Evolutionary conservation across 106 monocot species (phyloP).

Genomic region (Triglochin maritima): DNA sequence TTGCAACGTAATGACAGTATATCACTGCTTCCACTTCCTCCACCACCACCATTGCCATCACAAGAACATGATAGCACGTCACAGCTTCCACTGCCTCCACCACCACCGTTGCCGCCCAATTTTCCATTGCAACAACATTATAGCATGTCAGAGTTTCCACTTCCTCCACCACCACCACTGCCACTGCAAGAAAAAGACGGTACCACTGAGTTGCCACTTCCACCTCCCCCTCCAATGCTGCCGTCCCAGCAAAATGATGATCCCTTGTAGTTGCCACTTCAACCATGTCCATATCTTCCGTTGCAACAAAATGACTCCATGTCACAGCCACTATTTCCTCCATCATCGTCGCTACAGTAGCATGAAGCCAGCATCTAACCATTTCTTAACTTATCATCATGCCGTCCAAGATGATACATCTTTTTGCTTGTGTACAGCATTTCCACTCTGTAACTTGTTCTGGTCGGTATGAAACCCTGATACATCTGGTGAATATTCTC

Average conservation of each 20-base stretch:
- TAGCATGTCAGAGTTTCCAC: too few relatives aligned
- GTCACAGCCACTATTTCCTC: too few relatives aligned
- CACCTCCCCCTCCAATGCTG: too few relatives aligned
- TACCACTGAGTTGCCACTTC: too few relatives aligned
- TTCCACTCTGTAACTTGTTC: background rate
- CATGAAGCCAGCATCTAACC: background rate
- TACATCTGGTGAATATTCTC: background rate
- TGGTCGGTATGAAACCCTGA: background rate
- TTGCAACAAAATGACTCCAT: background rate
- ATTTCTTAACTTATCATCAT: background rate
- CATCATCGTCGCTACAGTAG: too few relatives aligned
- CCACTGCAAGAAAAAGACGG: background rate
- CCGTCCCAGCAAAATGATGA: background rate
- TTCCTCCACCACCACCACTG: too few relatives aligned
- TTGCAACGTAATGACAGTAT: background rate
- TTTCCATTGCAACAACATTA: too few relatives aligned
- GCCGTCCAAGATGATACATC: background rate
- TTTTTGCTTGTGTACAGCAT: conserved; percentile 1
- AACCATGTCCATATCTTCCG: background rate
- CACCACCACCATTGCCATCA: too few relatives aligned
- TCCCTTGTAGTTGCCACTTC: background rate
- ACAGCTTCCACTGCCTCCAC: too few relatives aligned
- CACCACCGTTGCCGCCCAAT: too few relatives aligned
- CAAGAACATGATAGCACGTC: too few relatives aligned
- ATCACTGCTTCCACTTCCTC: too few relatives aligned